Percentiles rank a stretch among this genome's conserved stretches.
Evolutionary conservation across 306 rosid species (phyloP).

Genomic region (Pyrus bretschneideri): DNA sequence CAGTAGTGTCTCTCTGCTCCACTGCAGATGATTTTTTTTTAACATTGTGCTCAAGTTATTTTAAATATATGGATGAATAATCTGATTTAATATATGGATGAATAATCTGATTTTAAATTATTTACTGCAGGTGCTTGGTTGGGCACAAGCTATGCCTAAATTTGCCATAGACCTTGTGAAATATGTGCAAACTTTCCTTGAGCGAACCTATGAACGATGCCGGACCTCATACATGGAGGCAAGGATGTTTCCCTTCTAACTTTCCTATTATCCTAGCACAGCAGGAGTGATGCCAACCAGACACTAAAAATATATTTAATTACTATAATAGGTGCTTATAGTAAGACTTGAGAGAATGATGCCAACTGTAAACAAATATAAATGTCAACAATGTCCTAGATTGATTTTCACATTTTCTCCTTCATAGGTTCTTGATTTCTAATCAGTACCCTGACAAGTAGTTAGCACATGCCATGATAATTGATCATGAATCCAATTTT

Average conservation of each 20-base stretch:
- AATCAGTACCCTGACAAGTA: neutral
- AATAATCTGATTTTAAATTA: slow-evolving; percentile 5
- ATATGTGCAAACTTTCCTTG: slow-evolving; percentile 93
- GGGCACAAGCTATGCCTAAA: slow-evolving; percentile 99
- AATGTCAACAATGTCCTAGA: neutral
- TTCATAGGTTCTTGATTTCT: neutral
- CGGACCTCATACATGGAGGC: slow-evolving; percentile 98
- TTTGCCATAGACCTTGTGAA: slow-evolving; percentile 85
- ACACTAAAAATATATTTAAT: neutral
- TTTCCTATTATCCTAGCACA: neutral
- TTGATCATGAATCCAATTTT: neutral
- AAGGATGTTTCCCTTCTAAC: slow-evolving; percentile 15
- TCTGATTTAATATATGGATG: slow-evolving; percentile 9
- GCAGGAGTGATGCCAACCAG: neutral
- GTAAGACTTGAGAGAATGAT: neutral
- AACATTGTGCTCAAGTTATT: slow-evolving; percentile 9
- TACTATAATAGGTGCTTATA: neutral
- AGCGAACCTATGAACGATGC: slow-evolving; percentile 95
- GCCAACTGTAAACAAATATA: neutral
- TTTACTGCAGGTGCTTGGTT: slow-evolving; percentile 82
- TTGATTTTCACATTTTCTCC: neutral
- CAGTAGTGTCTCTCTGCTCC: neutral
- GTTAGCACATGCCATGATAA: neutral
- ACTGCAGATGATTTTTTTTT: neutral
- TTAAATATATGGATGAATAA: slow-evolving; percentile 8